Conservation (phyloP, 108 stramenopile species). For the Stephanodiscus triporus region DNA sequence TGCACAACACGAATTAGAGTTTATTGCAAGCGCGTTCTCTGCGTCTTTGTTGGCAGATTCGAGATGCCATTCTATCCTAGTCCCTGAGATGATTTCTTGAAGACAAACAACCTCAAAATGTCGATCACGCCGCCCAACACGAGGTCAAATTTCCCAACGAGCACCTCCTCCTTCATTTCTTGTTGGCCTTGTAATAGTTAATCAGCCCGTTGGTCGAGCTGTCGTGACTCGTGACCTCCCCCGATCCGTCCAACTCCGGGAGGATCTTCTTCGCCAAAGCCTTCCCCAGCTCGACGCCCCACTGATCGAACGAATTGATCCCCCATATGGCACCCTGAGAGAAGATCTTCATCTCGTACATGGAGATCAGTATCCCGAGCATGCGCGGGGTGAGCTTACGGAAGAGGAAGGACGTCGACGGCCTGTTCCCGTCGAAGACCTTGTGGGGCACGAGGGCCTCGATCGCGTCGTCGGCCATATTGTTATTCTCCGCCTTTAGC, state of each 20-base stretch:
- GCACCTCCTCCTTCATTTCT: conserved; percentile 29
- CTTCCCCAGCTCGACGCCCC: conserved; percentile 98
- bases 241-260: conserved; percentile 64
- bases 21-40: too few relatives aligned
- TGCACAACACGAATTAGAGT: too few relatives aligned
- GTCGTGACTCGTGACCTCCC: conserved; percentile 68
- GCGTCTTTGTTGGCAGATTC: too few relatives aligned
- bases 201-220: conserved; percentile 87
- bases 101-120: too few relatives aligned
- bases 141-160: too few relatives aligned
- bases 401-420: conserved; percentile 75
- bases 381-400: conserved; percentile 74
- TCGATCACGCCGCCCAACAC: too few relatives aligned
- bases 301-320: conserved; percentile 85
- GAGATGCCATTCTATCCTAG: too few relatives aligned
- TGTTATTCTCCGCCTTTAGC: conserved; percentile 58
- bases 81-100: too few relatives aligned
- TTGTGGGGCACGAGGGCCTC: conserved; percentile 72
- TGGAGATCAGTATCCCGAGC: conserved; percentile 73
- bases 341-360: conserved; percentile 86
- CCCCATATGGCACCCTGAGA: conserved; percentile 81
- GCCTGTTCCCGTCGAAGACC: conserved; percentile 81
- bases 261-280: conserved; percentile 88
- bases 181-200: conserved; percentile 85
- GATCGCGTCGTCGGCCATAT: conserved; percentile 34